Evolutionary conservation across 2,329 filamentous ascomycete genomes (phyloP).

Genomic region (Colletotrichum sp.): DNA sequence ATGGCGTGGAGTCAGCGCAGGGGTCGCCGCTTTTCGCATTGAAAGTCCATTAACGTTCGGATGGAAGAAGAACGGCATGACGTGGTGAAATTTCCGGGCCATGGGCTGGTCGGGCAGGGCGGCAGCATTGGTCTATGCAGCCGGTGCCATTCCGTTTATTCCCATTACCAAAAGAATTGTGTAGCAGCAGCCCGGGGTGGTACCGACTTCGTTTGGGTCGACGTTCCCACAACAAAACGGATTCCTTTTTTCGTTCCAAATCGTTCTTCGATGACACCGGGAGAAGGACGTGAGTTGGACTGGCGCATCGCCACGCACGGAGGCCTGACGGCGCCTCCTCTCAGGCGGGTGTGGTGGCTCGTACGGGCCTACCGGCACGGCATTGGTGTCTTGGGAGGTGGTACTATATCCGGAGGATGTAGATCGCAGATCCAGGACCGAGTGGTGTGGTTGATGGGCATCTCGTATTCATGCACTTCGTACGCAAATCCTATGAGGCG

Average conservation of each 20-base stretch:
- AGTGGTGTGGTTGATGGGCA: conserved; percentile 1
- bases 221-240: not conserved
- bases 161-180: not conserved
- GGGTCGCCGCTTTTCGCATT: not conserved
- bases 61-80: conserved; percentile 9
- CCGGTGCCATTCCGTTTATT: not conserved
- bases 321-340: not conserved
- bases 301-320: conserved; percentile 6
- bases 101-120: not conserved
- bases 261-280: not conserved
- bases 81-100: conserved; percentile 18
- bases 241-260: not conserved
- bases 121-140: not conserved
- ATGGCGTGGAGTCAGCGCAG: not conserved
- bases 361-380: conserved; percentile 7
- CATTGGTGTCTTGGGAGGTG: not conserved
- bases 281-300: not conserved
- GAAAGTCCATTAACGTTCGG: not conserved
- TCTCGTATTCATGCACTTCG: conserved; percentile 22
- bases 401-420: not conserved
- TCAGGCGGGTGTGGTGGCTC: not conserved
- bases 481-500: not conserved
- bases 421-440: conserved; percentile 2
- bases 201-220: not conserved
- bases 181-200: not conserved